Evolutionary conservation across 1,284 basidiomycete species (phyloP).

Genomic region (Ustilago tritici): DNA sequence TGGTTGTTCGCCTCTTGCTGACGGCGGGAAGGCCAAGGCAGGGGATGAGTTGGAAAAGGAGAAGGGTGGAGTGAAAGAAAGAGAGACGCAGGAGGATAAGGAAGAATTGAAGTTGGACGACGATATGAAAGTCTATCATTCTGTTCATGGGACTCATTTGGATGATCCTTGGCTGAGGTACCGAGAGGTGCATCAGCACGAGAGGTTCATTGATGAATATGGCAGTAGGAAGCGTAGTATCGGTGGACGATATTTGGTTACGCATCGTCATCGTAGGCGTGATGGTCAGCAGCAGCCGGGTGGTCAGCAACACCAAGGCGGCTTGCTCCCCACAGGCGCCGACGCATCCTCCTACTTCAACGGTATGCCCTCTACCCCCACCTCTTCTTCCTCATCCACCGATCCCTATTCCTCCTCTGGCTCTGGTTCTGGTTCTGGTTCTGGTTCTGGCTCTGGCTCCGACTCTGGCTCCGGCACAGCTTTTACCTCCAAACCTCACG

Average conservation of each 20-base stretch:
- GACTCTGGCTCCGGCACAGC: background rate
- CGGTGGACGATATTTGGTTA: background rate
- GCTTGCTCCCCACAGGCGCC: background rate
- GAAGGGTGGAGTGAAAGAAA: background rate
- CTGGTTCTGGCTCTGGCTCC: constrained; percentile 14
- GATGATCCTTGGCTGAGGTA: constrained; percentile 32
- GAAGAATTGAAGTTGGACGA: constrained; percentile 7
- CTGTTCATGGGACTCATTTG: constrained; percentile 15
- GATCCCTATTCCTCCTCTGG: background rate
- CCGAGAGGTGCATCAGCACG: background rate
- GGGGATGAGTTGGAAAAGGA: background rate
- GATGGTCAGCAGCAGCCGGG: background rate
- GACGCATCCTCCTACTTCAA: constrained; percentile 12
- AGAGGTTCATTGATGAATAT: background rate
- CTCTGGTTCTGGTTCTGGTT: constrained; percentile 10
- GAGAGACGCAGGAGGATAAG: background rate
- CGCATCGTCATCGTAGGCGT: constrained; percentile 9
- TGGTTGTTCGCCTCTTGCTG: constrained; percentile 1
- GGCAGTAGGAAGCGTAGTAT: constrained; percentile 16
- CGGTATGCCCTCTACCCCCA: constrained; percentile 12
- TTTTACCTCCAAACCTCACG: constrained; percentile 29
- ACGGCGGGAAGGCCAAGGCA: background rate
- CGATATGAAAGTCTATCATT: constrained; percentile 31
- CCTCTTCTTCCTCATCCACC: background rate
- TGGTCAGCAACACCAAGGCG: background rate